A percentile compares a stretch with the other conserved stretches of the same genome.
Conservation (phyloP, 257 asterid species). For the Misopates orontium region DNA sequence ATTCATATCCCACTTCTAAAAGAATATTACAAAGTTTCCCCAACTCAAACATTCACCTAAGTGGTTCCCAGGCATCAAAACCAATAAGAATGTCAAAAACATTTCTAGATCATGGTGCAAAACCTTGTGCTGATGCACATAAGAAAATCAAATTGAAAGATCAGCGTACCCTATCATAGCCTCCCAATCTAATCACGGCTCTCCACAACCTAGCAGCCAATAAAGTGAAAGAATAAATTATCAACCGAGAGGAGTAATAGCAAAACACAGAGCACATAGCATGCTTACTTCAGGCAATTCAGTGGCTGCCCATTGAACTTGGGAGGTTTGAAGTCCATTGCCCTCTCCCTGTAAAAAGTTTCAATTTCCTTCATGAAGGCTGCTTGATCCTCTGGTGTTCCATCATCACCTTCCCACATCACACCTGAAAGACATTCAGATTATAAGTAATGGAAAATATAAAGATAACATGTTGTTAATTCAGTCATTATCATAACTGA, state of each 20-base stretch:
- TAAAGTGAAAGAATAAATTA: background rate
- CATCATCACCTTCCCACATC: conserved; percentile 56
- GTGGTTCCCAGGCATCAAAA: conserved; percentile 2
- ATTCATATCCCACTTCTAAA: no score
- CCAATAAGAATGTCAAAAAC: background rate
- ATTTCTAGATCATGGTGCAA: background rate
- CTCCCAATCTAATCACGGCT: conserved; percentile 66
- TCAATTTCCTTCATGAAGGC: conserved; percentile 59
- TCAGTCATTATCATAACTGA: no score
- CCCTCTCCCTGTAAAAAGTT: conserved; percentile 48
- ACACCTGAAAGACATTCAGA: no score
- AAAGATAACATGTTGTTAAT: no score
- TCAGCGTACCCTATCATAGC: conserved; percentile 65
- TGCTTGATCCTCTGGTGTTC: conserved; percentile 69
- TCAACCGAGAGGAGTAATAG: conserved; percentile 5
- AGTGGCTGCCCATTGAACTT: conserved; percentile 63
- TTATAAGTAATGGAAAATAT: no score
- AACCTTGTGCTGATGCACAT: background rate
- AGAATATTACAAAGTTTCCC: no score
- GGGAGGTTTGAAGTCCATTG: conserved; percentile 64
- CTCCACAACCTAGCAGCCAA: conserved; percentile 63
- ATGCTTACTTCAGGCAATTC: conserved; percentile 61
- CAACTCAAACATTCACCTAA: no score
- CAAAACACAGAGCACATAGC: conserved; percentile 3
- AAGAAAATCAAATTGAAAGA: background rate